Conservation (phyloP, 306 rosid species). For the Prunus mume region DNA sequence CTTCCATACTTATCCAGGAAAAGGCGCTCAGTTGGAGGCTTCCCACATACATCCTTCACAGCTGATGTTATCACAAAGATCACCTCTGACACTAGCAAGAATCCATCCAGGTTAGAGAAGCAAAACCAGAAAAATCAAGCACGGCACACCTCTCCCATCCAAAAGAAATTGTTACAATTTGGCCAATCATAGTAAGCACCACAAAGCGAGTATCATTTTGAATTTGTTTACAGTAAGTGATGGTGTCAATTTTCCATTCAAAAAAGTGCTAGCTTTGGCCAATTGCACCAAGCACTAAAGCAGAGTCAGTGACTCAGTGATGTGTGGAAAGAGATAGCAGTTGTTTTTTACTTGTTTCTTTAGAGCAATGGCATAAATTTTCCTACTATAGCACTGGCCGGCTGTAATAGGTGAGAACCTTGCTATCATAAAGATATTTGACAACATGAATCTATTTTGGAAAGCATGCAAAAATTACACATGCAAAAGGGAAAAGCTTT, state of each 20-base stretch:
- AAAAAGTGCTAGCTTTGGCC: neutral
- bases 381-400: neutral
- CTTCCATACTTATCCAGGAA: conserved; percentile 95
- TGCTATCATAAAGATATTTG: neutral
- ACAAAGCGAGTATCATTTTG: conserved; percentile 6
- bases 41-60: conserved; percentile 89
- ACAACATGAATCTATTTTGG: neutral
- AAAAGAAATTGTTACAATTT: neutral
- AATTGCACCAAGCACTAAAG: neutral
- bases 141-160: neutral
- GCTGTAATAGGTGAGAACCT: neutral
- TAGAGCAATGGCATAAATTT: neutral
- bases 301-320: neutral
- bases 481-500: neutral
- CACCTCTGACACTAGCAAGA: conserved; percentile 77
- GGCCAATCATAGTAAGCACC: neutral
- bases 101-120: neutral
- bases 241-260: neutral
- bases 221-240: neutral
- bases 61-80: conserved; percentile 80
- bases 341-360: neutral
- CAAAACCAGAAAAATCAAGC: neutral
- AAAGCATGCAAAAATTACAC: neutral
- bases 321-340: neutral
- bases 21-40: conserved; percentile 83